Base-by-base conservation (phyloP, 2,329 filamentous ascomycete genomes). In the Rhynchosporium secalis region DNA sequence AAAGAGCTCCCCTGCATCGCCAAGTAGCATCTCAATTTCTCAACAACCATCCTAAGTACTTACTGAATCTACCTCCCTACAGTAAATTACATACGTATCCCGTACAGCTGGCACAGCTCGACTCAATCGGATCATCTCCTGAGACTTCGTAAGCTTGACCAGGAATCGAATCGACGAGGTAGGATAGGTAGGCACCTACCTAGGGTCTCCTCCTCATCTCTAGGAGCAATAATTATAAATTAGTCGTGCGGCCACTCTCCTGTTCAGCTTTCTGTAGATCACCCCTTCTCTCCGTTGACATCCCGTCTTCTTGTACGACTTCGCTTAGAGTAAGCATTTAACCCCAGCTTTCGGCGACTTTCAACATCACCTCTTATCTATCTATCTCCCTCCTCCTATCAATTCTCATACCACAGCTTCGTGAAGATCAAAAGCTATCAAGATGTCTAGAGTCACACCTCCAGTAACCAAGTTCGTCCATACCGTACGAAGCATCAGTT, bases 361-460 rank as follows among this genome's bases (percentile, higher is more conserved):
- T 47, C 55, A 29, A 8, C 55, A n/a, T 5, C 33, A 51, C 28
- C 29, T 46, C 41, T 28, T 33, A 40, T 36, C 29, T 33, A n/a
- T 36, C 45, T 55, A 49, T 33, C 31, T 58, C 62, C 56, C 36
- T 52, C 36, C 57, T 47, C 56, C 58, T 51, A 58, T 46, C 38
- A 43, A 36, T 1, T 10, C 9, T 58, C 58, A 41, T 33, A 51
- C 26, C 15, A 38, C 40, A 28, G 47, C 38, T 45, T 60, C 63
- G 59, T 56, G 55, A 65, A 40, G 46, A 60, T 12, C 49, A 45
- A 65, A 40, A 47, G 48, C 12, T 49, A 43, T 29, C 57, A 46
- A 58, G 60, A 74, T 74, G 72, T 72, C 71, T 10, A 65, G 72
- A 70, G 64, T 73, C 36, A 73, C 72, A 51, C 70, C 70, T 45